Percentiles rank a stretch among this genome's conserved stretches.
phyloP scores from a whole-genome alignment of 768 basidiomycete genomes.

The Suillus weaverae region DNA sequence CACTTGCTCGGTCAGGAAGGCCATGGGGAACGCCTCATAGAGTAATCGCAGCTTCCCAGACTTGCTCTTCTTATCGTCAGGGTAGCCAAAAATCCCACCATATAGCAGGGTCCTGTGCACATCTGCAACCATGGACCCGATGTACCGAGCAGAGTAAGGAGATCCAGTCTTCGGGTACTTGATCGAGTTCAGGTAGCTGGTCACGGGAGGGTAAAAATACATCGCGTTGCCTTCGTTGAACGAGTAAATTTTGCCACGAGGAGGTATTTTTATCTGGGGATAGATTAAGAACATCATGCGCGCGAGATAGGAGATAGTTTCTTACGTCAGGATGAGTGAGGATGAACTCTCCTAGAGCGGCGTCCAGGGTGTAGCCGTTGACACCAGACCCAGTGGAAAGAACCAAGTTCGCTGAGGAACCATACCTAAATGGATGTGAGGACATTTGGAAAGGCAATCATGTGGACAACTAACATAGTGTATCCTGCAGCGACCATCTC shows the following conservation, averaged over 20 bases:
- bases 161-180: constrained; percentile 78
- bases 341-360: constrained; percentile 95
- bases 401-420: constrained; percentile 95
- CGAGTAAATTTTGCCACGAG: constrained; percentile 97
- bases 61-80: constrained; percentile 97
- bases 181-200: constrained; percentile 84
- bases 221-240: constrained; percentile 99
- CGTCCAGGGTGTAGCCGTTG: constrained; percentile 97
- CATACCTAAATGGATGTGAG: constrained; percentile 53
- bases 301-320: constrained; percentile 10
- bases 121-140: constrained; percentile 99
- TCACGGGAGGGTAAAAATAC: constrained; percentile 86
- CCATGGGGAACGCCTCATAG: constrained; percentile 99
- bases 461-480: constrained; percentile 70
- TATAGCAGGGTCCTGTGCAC: constrained; percentile 95
- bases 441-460: not conserved
- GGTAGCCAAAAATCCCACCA: constrained; percentile 98
- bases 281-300: constrained; percentile 6
- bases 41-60: constrained; percentile 90
- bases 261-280: constrained; percentile 82
- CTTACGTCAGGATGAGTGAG: constrained; percentile 93
- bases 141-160: constrained; percentile 91
- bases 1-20: constrained; percentile 91
- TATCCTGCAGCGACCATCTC: constrained; percentile 99
- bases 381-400: constrained; percentile 94